These are phyloP conservation scores for Poa pratensis DNA, from an alignment of 176 grass and related monocot species.

Conservation along the genomic window DNA sequence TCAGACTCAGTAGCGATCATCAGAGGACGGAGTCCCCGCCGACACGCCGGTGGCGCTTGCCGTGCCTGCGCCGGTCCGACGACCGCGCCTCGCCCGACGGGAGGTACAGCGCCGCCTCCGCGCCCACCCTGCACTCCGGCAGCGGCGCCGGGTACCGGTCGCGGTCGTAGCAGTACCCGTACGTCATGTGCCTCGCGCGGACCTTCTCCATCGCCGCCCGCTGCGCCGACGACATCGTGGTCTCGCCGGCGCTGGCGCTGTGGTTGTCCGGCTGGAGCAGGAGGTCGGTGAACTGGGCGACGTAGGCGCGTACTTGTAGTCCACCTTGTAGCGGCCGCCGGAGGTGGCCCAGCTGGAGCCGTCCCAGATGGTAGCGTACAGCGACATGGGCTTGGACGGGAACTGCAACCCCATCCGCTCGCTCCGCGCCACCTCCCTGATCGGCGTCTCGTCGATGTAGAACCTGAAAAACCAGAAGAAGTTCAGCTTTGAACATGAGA, in stretches of 20 bases:
- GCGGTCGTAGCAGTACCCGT: slow-evolving; percentile 88
- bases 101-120: slow-evolving; percentile 62
- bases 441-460: slow-evolving; percentile 77
- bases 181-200: slow-evolving; percentile 72
- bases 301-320: slow-evolving; percentile 94
- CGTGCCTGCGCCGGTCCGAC: slow-evolving; percentile 42
- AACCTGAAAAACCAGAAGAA: slow-evolving; percentile 33
- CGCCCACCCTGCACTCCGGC: slow-evolving; percentile 64
- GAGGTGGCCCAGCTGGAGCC: slow-evolving; percentile 95
- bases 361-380: slow-evolving; percentile 98
- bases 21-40: slow-evolving; percentile 35
- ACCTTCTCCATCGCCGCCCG: slow-evolving; percentile 67
- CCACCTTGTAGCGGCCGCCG: slow-evolving; percentile 86
- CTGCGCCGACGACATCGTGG: slow-evolving; percentile 30
- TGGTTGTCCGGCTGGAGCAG: slow-evolving; percentile 21
- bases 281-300: slow-evolving; percentile 91
- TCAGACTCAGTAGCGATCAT: background rate
- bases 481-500: background rate
- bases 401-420: slow-evolving; percentile 65
- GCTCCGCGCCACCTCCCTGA: slow-evolving; percentile 72
- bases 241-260: background rate
- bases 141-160: slow-evolving; percentile 60
- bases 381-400: slow-evolving; percentile 87
- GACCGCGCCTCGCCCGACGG: slow-evolving; percentile 58
- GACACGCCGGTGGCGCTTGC: slow-evolving; percentile 52